Base-by-base conservation (phyloP, 805 yeast genomes). In the Saturnispora ahearnii region DNA sequence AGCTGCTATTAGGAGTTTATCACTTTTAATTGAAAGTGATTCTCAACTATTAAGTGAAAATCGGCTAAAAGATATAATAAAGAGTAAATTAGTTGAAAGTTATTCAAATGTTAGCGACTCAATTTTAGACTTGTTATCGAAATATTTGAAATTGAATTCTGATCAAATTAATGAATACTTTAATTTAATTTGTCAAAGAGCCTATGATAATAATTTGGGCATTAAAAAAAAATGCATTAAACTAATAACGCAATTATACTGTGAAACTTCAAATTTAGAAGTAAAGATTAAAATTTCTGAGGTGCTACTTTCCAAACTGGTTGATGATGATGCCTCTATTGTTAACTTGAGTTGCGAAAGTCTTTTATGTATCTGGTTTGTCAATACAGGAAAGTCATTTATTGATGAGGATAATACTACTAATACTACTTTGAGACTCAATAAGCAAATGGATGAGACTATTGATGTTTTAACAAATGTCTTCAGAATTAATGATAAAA, bases 71-170 rank as follows among this genome's bases (percentile, higher is more conserved):
- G 65, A 65, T 2, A 71, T 84, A 0, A 68, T 88, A 2, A 67
- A 78, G 1, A 67, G 63, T 9, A 67, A 79, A 43, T 64, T 88
- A 36, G 64, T 60, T 5, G 91, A 84, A 53, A 59, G 74, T 0
- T 84, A 88, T 2, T 79, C 95, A 0, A 73, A 82, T 37, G 91
- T 87, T 0, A 73, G 88, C 51, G 89, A 84, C 57, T 87, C 95
- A 0, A 82, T 82, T 2, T 66, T 88, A 29, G 93, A 86, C 41
- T 69, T 88, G 37, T 64, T 88, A 26, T 73, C 74, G 10, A 72
- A 69, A 46, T 77, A 73, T 49, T 59, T 81, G 37, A 57, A 65
- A 2, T 56, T 68, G 2, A 71, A 71, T 45, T 77, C 79, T 0
- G 72, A 69, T 3, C 60, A 73, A 30, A 68, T 76, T 21, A 70